Percentiles rank a stretch among this genome's conserved stretches.
These are phyloP conservation scores for Beauveria varroae DNA, from an alignment of 2,329 filamentous ascomycete genomes.

Conservation along the genomic window DNA sequence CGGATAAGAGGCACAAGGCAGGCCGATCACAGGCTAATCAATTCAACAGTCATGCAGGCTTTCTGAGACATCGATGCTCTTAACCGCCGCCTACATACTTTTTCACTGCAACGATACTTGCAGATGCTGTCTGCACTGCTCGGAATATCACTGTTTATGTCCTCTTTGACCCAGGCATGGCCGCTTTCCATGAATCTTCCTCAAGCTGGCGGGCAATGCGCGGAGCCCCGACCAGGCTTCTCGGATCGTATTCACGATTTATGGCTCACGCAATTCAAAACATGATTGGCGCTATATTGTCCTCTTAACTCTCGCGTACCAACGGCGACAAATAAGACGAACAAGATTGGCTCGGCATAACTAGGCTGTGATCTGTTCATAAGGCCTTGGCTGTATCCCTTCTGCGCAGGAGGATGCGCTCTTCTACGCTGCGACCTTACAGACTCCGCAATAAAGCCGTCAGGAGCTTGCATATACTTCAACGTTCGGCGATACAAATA, in stretches of 20 bases:
- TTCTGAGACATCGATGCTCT: not conserved
- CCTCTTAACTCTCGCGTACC: not conserved
- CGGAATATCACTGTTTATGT: not conserved
- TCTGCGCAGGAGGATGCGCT: not conserved
- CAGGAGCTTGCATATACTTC: not conserved
- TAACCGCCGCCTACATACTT: not conserved
- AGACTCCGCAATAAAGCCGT: not conserved
- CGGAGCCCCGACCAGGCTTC: not conserved
- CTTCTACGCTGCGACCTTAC: not conserved
- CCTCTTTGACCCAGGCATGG: not conserved
- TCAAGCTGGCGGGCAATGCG: not conserved
- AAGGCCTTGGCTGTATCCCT: not conserved
- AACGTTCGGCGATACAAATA: not conserved
- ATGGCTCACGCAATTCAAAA: not conserved
- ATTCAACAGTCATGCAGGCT: not conserved
- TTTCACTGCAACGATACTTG: not conserved
- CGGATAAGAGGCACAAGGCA: not conserved
- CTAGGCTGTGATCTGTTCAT: not conserved
- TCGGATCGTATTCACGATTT: not conserved
- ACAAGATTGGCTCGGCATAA: not conserved
- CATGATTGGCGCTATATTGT: not conserved
- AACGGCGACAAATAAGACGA: not conserved
- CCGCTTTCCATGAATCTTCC: not conserved
- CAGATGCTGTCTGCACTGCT: not conserved
- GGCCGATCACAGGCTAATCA: not conserved